These are phyloP conservation scores for Coniferiporia sulphurascens DNA, from an alignment of 1,284 basidiomycete species.

Conservation along the genomic window DNA sequence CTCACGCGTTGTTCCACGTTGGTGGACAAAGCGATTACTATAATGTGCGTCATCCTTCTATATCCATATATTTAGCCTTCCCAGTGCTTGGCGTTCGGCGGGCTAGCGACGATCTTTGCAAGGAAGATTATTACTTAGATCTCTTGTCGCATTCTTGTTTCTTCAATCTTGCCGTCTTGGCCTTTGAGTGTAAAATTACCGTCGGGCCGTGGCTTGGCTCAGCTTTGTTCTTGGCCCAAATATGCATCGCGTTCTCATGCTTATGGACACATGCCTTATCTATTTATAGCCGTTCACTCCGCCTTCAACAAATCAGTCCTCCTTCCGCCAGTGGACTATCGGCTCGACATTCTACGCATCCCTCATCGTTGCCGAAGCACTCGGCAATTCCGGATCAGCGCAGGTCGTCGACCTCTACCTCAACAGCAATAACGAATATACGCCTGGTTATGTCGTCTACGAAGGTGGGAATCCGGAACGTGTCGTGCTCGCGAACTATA, in stretches of 20 bases:
- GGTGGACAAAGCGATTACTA: slow-evolving; percentile 25
- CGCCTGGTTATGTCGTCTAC: slow-evolving; percentile 27
- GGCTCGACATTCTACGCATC: slow-evolving; percentile 27
- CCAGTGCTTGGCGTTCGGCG: not conserved
- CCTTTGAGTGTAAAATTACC: not conserved
- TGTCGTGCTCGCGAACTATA: slow-evolving; percentile 28
- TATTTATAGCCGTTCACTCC: slow-evolving; percentile 25
- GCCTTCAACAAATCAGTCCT: slow-evolving; percentile 25
- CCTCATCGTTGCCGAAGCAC: slow-evolving; percentile 26
- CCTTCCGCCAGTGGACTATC: slow-evolving; percentile 26
- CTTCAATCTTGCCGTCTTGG: not conserved
- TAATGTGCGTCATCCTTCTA: slow-evolving; percentile 17
- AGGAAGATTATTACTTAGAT: not conserved
- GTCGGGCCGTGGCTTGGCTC: not conserved
- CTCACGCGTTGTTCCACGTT: slow-evolving; percentile 21
- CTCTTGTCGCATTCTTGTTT: not conserved
- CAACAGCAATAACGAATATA: slow-evolving; percentile 20
- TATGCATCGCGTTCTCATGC: not conserved
- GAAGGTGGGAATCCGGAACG: slow-evolving; percentile 24
- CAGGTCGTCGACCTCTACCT: slow-evolving; percentile 24
- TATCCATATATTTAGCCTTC: not conserved
- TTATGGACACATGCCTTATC: not conserved
- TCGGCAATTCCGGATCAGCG: slow-evolving; percentile 23
- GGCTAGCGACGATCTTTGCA: not conserved
- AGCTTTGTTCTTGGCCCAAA: not conserved